These are phyloP conservation scores for Bolboschoenoplectus hybrid DNA, from an alignment of 202 grass and related monocot species.

Conservation along the genomic window DNA sequence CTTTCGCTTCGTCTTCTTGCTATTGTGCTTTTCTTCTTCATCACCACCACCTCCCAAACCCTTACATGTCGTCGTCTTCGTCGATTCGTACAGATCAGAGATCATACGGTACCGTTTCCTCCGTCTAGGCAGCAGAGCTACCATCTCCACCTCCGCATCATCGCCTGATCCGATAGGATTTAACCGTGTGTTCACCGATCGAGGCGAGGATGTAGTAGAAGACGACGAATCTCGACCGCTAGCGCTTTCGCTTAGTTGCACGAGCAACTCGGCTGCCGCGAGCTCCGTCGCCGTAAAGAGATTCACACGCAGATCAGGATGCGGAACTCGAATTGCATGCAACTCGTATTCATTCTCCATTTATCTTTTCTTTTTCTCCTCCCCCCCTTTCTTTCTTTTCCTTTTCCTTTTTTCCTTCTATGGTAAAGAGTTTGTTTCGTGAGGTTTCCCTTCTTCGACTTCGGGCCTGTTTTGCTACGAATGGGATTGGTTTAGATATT, in stretches of 20 bases:
- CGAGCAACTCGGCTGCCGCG: conserved; percentile 59
- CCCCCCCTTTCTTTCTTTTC: not conserved
- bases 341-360: conserved; percentile 35
- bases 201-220: conserved; percentile 33
- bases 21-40: conserved; percentile 46
- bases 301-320: conserved; percentile 21
- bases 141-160: conserved; percentile 8
- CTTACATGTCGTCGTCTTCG: conserved; percentile 26
- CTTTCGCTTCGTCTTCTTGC: not conserved
- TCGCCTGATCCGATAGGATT: not conserved
- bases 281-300: conserved; percentile 64
- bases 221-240: conserved; percentile 18
- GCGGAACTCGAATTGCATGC: conserved; percentile 9
- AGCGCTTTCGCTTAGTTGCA: conserved; percentile 57
- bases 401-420: not conserved
- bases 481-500: conserved; percentile 12
- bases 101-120: conserved; percentile 50
- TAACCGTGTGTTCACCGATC: conserved; percentile 41
- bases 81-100: conserved; percentile 53
- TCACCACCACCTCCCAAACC: conserved; percentile 26
- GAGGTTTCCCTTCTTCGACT: conserved; percentile 13
- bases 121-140: conserved; percentile 43
- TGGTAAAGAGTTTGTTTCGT: conserved; percentile 26
- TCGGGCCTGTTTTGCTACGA: conserved; percentile 4
- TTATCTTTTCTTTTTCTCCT: conserved; percentile 2